Conservation (phyloP, 1,284 basidiomycete species). For the Mycena citricolor region DNA sequence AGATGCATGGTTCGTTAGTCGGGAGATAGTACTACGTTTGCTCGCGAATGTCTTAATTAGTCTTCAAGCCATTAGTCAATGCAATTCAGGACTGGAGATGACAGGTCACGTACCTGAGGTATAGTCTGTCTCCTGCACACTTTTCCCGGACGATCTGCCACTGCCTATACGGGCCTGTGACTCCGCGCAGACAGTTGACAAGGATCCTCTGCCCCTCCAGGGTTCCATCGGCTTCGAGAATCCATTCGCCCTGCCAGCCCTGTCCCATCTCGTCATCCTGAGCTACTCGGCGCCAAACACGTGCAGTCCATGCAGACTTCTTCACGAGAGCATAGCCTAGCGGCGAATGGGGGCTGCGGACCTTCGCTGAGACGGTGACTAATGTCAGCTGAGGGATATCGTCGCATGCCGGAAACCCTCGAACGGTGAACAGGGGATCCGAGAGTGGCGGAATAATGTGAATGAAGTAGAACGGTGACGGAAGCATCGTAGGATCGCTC, state of each 20-base stretch:
- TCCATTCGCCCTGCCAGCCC: conserved; percentile 75
- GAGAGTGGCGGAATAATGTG: conserved; percentile 56
- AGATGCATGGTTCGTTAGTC: too few species aligned
- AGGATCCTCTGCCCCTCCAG: conserved; percentile 59
- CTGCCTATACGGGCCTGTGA: conserved; percentile 34
- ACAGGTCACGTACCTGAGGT: conserved; percentile 53
- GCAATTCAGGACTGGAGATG: neutral
- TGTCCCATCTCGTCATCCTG: conserved; percentile 48
- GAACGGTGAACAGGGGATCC: conserved; percentile 49
- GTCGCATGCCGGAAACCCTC: conserved; percentile 41
- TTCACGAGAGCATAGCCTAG: conserved; percentile 55
- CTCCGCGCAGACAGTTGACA: conserved; percentile 51
- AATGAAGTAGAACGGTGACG: conserved; percentile 70
- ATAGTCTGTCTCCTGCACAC: conserved; percentile 55
- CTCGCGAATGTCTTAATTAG: conserved; percentile 17
- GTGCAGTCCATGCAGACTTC: conserved; percentile 62
- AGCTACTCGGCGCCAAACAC: conserved; percentile 37
- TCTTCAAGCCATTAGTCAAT: conserved; percentile 3
- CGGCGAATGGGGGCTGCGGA: conserved; percentile 58
- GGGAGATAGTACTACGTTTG: conserved; percentile 11
- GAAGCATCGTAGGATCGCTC: conserved; percentile 55
- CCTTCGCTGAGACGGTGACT: conserved; percentile 39
- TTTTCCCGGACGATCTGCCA: conserved; percentile 68
- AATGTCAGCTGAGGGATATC: conserved; percentile 45
- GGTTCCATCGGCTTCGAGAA: conserved; percentile 73